Evolutionary conservation across 2,329 filamentous ascomycete genomes (phyloP).

Genomic region (Paecilomyces variotii): DNA sequence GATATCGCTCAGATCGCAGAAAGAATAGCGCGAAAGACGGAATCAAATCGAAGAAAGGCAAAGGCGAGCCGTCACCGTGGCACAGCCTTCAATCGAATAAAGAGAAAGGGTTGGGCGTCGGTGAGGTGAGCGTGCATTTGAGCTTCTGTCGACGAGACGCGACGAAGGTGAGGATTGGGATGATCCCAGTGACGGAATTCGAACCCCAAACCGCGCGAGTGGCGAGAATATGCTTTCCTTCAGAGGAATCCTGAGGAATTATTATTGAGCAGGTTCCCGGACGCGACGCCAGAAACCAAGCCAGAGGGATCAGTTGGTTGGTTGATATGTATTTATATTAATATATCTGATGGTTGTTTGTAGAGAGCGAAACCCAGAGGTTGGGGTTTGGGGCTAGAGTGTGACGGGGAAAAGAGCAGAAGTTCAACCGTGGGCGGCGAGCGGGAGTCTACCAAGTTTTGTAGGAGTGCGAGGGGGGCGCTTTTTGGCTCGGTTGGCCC

Average conservation of each 20-base stretch:
- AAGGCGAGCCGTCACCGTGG: slow-evolving; percentile 36
- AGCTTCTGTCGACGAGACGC: slow-evolving; percentile 20
- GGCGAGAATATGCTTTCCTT: not conserved
- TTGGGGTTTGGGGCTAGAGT: not conserved
- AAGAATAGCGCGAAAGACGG: slow-evolving; percentile 11
- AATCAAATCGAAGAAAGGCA: slow-evolving; percentile 8
- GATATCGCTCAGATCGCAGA: slow-evolving; percentile 34
- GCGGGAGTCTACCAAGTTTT: not conserved
- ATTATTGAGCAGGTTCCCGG: not conserved
- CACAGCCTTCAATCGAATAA: slow-evolving; percentile 33
- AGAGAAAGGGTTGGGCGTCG: slow-evolving; percentile 30
- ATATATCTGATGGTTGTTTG: not conserved
- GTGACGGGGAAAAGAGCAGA: not conserved
- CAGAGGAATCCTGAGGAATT: not conserved
- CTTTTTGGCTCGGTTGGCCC: not conserved
- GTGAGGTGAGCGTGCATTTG: slow-evolving; percentile 38
- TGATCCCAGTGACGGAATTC: not conserved
- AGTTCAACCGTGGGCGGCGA: not conserved
- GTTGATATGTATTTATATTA: not conserved
- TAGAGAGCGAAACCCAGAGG: not conserved
- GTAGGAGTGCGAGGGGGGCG: not conserved
- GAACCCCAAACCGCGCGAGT: not conserved
- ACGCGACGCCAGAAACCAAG: not conserved
- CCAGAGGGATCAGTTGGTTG: no score
- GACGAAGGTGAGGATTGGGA: not conserved